These are phyloP conservation scores for Coemansia sp. DNA, from an alignment of 192 early-diverging fungal genomes.

Conservation along the genomic window DNA sequence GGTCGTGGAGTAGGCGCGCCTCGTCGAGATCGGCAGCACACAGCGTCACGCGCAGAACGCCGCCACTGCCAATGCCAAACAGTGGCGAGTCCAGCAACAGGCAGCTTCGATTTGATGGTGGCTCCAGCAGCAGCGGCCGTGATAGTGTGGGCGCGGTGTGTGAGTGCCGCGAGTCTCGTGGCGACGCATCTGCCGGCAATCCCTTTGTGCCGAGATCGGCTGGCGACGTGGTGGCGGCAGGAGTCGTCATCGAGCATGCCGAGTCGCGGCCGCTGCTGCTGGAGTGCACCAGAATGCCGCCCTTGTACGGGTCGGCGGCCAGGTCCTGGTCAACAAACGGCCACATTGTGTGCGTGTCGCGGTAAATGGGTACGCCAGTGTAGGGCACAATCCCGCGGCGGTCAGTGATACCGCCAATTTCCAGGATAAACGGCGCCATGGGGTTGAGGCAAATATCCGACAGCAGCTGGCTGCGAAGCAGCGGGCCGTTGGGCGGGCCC, in stretches of 20 bases:
- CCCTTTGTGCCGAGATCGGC: background rate
- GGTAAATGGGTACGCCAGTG: constrained; percentile 91
- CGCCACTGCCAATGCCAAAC: constrained; percentile 96
- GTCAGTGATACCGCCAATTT: constrained; percentile 85
- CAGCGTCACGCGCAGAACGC: constrained; percentile 88
- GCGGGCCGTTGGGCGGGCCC: constrained; percentile 57
- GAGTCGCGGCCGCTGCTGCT: constrained; percentile 58
- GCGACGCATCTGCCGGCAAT: background rate
- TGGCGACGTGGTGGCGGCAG: background rate
- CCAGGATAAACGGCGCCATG: constrained; percentile 83
- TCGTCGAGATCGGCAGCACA: constrained; percentile 92
- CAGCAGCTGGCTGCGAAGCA: constrained; percentile 78
- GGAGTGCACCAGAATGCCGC: background rate
- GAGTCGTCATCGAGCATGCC: constrained; percentile 30
- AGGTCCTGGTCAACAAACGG: constrained; percentile 77
- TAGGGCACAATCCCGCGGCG: constrained; percentile 89
- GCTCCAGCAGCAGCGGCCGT: constrained; percentile 1
- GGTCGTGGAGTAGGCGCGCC: constrained; percentile 89
- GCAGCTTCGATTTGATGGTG: constrained; percentile 55
- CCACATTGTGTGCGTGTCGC: constrained; percentile 78
- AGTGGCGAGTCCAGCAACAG: constrained; percentile 95
- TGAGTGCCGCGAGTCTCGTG: background rate
- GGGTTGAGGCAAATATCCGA: constrained; percentile 89
- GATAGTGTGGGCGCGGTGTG: background rate
- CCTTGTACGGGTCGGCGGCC: constrained; percentile 21